Evolutionary conservation across 306 rosid species (phyloP), one percentile per base, ranked within the genome.

Genomic region (Mucuna pruriens): DNA sequence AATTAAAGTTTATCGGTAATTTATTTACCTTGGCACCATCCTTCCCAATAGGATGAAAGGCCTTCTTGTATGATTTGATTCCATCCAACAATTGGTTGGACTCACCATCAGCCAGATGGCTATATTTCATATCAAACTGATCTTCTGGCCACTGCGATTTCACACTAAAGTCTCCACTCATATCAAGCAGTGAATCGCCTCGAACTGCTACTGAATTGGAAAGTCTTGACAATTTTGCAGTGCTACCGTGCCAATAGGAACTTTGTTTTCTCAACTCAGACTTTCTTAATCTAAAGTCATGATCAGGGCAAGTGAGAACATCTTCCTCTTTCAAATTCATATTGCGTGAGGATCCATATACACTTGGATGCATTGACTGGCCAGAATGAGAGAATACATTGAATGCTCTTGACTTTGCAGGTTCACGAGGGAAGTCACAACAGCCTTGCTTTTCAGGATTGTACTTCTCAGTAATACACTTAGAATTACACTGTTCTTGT

Each of bases 91-190:
- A 84, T 63, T 84, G 90, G 74, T 75, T 87, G 45, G 92, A 84
- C 84, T 86, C 90, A 33, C 83, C 78, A 33, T 85, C 88, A 69
- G 76, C 86, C 15, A 84, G 76, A 64, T 86, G 90, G 66, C 71
- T 82, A 79, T 81, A 84, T 83, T 85, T 85, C 55, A 38, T 70
- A 45, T 79, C 84, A 55, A 79, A 81, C 17, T 79, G 83, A 51
- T 90, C 89, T 80, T 74, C 91, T 57, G 79, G 87, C 98, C 97
- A 91, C 62, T 85, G 79, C 12, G 88, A 84, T 78, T 85, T 87
- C 82, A 67, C 80, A 74, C 83, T 68, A 80, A 79, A 77, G 73
- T 88, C 78, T 42, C 83, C 84, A 71, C 80, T 55, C 62, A 86
- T 79, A 44, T 80, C 91, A 61, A 89, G 86, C 58, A 26, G 79